Evolutionary conservation across 225 moss, liverwort and hornwort genomes (phyloP).

Genomic region (Thuidium tamariscinum): DNA sequence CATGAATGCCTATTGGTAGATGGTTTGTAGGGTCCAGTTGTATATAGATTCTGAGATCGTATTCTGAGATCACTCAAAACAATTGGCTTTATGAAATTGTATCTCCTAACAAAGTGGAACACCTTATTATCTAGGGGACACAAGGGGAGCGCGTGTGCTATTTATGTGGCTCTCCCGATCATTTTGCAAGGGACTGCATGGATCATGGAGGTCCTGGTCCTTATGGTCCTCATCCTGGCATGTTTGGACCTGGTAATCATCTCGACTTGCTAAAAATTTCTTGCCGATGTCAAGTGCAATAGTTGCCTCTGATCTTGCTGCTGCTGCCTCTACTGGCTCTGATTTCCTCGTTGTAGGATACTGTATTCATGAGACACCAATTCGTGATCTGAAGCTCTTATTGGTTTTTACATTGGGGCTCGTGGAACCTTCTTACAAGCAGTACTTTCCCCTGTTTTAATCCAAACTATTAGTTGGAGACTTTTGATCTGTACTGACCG

Average conservation of each 20-base stretch:
- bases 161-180: constrained; percentile 93
- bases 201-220: constrained; percentile 70
- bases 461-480: background rate
- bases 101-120: background rate
- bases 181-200: constrained; percentile 88
- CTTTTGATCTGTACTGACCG: background rate
- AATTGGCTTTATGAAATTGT: background rate
- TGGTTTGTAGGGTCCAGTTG: background rate
- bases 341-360: background rate
- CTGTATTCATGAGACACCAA: background rate
- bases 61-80: background rate
- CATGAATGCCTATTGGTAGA: background rate
- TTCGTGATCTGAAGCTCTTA: background rate
- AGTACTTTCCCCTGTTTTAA: background rate
- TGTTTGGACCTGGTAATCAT: constrained; percentile 75
- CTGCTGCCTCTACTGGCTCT: background rate
- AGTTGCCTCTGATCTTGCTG: background rate
- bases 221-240: constrained; percentile 71
- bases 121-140: constrained; percentile 19
- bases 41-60: background rate
- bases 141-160: constrained; percentile 87
- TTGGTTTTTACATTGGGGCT: background rate
- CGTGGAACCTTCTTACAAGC: background rate
- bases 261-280: background rate
- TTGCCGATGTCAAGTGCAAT: background rate